A percentile compares a stretch with the other conserved stretches of the same genome.
These are phyloP conservation scores for Podospora tetraspora DNA, from an alignment of 495 filamentous ascomycete genomes.

Conservation along the genomic window DNA sequence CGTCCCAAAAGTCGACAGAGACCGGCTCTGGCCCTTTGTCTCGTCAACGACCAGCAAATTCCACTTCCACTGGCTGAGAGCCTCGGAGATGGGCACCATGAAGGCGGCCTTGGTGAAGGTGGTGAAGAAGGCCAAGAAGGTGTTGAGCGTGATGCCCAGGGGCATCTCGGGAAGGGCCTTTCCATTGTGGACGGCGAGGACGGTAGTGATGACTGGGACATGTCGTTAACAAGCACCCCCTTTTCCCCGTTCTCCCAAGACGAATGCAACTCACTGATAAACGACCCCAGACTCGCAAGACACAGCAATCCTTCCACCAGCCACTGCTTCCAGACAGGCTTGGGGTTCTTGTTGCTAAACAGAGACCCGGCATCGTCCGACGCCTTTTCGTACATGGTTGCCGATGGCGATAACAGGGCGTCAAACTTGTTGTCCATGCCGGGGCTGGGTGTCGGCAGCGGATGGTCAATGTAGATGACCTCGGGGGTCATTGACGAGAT, in stretches of 20 bases:
- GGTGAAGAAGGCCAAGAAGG: constrained; percentile 27
- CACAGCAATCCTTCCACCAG: neutral
- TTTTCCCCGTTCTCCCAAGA: neutral
- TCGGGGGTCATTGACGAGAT: neutral
- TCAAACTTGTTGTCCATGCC: neutral
- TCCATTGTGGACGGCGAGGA: constrained; percentile 11
- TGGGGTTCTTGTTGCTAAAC: neutral
- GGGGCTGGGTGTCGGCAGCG: neutral
- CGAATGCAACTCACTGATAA: neutral
- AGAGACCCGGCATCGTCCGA: neutral
- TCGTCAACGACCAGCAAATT: constrained; percentile 37
- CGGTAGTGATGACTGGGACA: constrained; percentile 5
- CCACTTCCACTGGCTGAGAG: constrained; percentile 44
- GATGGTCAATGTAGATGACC: neutral
- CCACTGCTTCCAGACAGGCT: neutral
- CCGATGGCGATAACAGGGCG: neutral
- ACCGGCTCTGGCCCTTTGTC: constrained; percentile 11
- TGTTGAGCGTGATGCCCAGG: constrained; percentile 23
- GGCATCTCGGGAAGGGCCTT: constrained; percentile 14
- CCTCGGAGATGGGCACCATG: constrained; percentile 37
- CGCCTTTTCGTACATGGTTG: neutral
- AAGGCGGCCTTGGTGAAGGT: constrained; percentile 40
- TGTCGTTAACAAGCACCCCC: neutral
- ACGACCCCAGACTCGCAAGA: neutral
- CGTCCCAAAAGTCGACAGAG: constrained; percentile 36